Conservation (phyloP, 805 yeast species). For the Kockiozyma suomiensis region DNA sequence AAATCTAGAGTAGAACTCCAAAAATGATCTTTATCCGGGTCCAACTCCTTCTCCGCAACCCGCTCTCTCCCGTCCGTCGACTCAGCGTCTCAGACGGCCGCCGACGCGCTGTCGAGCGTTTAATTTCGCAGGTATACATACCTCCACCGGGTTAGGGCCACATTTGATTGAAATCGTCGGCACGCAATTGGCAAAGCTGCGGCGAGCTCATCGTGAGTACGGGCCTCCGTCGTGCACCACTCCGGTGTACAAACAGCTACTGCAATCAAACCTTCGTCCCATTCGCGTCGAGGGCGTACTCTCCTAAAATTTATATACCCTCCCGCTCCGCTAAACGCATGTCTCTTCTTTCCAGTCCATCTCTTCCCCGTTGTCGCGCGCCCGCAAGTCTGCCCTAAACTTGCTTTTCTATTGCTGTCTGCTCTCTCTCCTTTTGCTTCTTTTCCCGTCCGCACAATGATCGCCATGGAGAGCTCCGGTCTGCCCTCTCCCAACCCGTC, state of each 20-base stretch:
- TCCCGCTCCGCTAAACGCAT: not conserved
- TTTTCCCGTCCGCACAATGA: constrained; percentile 1
- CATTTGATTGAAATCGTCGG: constrained; percentile 4
- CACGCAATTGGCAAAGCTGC: constrained; percentile 5
- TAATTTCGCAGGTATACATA: not conserved
- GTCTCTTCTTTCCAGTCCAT: not conserved
- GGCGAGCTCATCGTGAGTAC: constrained; percentile 14
- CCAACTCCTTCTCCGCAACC: too few relatives aligned
- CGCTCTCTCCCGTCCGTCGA: too few relatives aligned
- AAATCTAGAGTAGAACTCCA: too few relatives aligned
- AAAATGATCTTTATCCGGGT: too few relatives aligned
- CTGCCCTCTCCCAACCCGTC: constrained; percentile 35
- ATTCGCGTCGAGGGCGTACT: constrained; percentile 8
- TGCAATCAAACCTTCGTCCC: constrained; percentile 19
- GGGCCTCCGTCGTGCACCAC: not conserved
- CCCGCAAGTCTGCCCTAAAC: not conserved
- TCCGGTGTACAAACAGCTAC: constrained; percentile 2
- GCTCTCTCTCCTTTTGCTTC: not conserved
- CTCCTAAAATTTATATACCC: constrained; percentile 4
- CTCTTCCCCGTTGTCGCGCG: not conserved
- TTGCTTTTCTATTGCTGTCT: too few relatives aligned
- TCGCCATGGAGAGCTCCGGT: constrained; percentile 23
- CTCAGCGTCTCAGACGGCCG: too few relatives aligned
- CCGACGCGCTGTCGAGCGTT: constrained; percentile 20
- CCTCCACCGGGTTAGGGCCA: constrained; percentile 13